phyloP scores from a whole-genome alignment of 352 stramenopile genomes.

The Phytophthora rubi region DNA sequence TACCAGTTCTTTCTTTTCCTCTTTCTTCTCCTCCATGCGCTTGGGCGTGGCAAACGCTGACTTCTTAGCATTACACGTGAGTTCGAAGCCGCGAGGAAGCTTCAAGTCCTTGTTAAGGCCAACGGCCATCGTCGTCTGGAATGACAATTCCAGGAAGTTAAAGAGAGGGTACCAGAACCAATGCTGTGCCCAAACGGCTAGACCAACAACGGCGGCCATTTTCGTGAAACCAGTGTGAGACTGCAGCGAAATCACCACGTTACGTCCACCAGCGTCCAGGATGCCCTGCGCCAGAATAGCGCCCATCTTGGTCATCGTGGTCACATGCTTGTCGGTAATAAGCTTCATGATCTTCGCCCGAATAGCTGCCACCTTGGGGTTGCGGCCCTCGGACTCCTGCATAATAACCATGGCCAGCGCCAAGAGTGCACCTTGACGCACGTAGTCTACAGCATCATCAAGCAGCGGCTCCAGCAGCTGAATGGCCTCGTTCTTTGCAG shows the following conservation, averaged over 20 bases:
- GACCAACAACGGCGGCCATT: slow-evolving; percentile 95
- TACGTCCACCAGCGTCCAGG: slow-evolving; percentile 97
- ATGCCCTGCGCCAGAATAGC: slow-evolving; percentile 98
- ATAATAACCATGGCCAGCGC: slow-evolving; percentile 98
- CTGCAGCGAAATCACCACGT: slow-evolving; percentile 96
- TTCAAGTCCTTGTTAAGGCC: slow-evolving; percentile 98
- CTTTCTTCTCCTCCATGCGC: slow-evolving; percentile 98
- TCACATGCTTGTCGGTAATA: slow-evolving; percentile 98
- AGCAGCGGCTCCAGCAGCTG: slow-evolving; percentile 98
- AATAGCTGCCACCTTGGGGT: slow-evolving; percentile 87
- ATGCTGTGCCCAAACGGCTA: slow-evolving; percentile 98
- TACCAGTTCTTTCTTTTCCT: slow-evolving; percentile 99
- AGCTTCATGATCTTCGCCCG: slow-evolving; percentile 89
- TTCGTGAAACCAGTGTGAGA: slow-evolving; percentile 98
- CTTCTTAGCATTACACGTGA: slow-evolving; percentile 95
- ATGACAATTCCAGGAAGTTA: slow-evolving; percentile 97
- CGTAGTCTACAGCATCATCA: slow-evolving; percentile 98
- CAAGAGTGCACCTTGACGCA: slow-evolving; percentile 97
- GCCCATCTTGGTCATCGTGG: slow-evolving; percentile 99
- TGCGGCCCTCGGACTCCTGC: slow-evolving; percentile 94
- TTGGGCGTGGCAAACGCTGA: slow-evolving; percentile 98
- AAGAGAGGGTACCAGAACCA: slow-evolving; percentile 99
- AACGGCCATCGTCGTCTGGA: slow-evolving; percentile 96
- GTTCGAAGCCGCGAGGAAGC: slow-evolving; percentile 95
- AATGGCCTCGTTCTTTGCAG: slow-evolving; percentile 97